Conservation (phyloP, 2,329 filamentous ascomycete genomes). For the Beauveria medogensis region DNA sequence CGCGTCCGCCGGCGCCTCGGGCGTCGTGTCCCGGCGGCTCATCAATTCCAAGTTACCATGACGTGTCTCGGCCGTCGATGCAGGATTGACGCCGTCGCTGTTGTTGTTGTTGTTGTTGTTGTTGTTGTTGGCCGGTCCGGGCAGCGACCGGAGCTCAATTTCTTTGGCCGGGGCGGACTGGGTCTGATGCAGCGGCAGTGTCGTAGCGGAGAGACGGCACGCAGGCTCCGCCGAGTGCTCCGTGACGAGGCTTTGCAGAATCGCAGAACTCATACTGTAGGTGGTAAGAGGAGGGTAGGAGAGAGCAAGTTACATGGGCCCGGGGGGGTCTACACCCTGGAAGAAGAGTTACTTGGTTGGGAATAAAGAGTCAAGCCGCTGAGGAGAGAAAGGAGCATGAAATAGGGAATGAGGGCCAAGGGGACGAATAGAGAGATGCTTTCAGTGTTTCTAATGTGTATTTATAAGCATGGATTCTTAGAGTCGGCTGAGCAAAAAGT, state of each 20-base stretch:
- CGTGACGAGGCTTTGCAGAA: conserved; percentile 5
- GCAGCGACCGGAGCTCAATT: neutral
- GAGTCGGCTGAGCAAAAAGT: conserved; percentile 7
- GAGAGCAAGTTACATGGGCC: neutral
- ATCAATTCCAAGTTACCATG: conserved; percentile 42
- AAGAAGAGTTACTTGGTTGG: neutral
- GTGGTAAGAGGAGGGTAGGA: neutral
- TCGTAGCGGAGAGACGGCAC: neutral
- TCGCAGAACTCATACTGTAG: neutral
- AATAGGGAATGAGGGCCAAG: neutral
- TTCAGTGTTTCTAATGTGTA: neutral
- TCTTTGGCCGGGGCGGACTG: neutral
- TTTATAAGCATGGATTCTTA: neutral
- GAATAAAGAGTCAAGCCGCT: too few relatives aligned
- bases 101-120: too few relatives aligned
- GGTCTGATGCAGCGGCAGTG: neutral
- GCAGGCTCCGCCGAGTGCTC: conserved; percentile 17
- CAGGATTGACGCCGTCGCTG: too few relatives aligned
- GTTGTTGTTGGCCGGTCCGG: neutral
- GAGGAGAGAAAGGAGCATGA: too few relatives aligned
- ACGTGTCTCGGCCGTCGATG: too few relatives aligned
- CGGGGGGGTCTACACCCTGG: too few relatives aligned
- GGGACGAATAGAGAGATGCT: neutral
- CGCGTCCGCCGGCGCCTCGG: conserved; percentile 26
- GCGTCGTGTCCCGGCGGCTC: conserved; percentile 41